phyloP scores from a whole-genome alignment of 768 basidiomycete genomes.

The Lentinula sp. region DNA sequence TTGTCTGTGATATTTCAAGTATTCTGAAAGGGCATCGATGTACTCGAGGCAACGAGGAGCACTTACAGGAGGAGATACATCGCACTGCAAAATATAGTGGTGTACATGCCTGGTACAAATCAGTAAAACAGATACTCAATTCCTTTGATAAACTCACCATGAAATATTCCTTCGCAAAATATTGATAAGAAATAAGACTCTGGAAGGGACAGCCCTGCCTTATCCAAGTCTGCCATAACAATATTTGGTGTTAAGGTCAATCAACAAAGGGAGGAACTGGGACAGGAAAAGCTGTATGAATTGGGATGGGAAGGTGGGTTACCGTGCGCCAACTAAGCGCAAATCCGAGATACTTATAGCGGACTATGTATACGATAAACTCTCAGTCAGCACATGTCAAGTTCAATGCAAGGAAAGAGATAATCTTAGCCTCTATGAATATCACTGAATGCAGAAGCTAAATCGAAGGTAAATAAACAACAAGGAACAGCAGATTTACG shows the following conservation, averaged over 20 bases:
- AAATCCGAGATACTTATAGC: neutral
- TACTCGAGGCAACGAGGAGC: neutral
- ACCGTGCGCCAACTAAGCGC: neutral
- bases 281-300: neutral
- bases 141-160: neutral
- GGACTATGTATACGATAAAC: neutral
- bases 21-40: too few species aligned
- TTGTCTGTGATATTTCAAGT: neutral
- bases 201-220: neutral
- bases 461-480: neutral
- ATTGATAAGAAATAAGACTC: neutral
- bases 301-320: neutral
- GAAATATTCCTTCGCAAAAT: neutral
- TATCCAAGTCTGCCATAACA: neutral
- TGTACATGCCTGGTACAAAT: neutral
- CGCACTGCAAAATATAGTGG: neutral
- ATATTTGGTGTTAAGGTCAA: neutral
- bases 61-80: neutral
- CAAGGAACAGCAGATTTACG: neutral
- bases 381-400: neutral
- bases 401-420: neutral
- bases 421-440: neutral
- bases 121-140: neutral
- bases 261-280: neutral
- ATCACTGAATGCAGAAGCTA: neutral